phyloP scores from a whole-genome alignment of 1,139 yeast genomes.

The Blastobotrys petasosporus region DNA sequence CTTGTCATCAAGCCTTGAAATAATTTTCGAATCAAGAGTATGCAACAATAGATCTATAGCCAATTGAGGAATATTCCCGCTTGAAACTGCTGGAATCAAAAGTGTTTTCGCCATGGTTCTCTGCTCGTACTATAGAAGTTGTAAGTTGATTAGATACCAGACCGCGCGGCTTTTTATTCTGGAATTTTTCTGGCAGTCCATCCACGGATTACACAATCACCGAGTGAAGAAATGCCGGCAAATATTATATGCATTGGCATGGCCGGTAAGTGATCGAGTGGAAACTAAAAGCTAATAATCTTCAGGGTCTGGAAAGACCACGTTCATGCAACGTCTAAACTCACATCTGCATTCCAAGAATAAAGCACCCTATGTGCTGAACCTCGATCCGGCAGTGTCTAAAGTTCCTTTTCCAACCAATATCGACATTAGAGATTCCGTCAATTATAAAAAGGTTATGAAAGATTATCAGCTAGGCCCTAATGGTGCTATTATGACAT shows the following conservation, averaged over 20 bases:
- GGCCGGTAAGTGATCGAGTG: constrained; percentile 58
- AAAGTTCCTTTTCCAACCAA: constrained; percentile 90
- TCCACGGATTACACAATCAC: too few relatives aligned
- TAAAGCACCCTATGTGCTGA: constrained; percentile 75
- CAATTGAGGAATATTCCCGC: constrained; percentile 88
- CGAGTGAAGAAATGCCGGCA: constrained; percentile 18
- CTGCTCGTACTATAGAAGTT: background rate
- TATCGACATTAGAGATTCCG: constrained; percentile 93
- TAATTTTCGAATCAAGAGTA: constrained; percentile 46
- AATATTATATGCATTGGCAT: constrained; percentile 77
- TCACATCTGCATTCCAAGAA: constrained; percentile 72
- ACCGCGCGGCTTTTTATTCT: too few relatives aligned
- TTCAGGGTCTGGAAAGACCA: constrained; percentile 78
- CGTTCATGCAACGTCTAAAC: constrained; percentile 92
- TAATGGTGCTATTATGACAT: constrained; percentile 96
- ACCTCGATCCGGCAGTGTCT: constrained; percentile 93
- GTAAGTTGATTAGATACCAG: background rate
- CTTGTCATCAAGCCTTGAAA: constrained; percentile 52
- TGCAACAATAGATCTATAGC: constrained; percentile 68
- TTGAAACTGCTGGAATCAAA: constrained; percentile 70
- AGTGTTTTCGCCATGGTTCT: constrained; percentile 8
- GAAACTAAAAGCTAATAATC: background rate
- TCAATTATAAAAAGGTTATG: constrained; percentile 94
- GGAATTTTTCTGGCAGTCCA: too few relatives aligned
- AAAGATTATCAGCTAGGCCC: constrained; percentile 88